These are phyloP conservation scores for Globisporangium camurandrum DNA, from an alignment of 352 stramenopile species.

Conservation along the genomic window DNA sequence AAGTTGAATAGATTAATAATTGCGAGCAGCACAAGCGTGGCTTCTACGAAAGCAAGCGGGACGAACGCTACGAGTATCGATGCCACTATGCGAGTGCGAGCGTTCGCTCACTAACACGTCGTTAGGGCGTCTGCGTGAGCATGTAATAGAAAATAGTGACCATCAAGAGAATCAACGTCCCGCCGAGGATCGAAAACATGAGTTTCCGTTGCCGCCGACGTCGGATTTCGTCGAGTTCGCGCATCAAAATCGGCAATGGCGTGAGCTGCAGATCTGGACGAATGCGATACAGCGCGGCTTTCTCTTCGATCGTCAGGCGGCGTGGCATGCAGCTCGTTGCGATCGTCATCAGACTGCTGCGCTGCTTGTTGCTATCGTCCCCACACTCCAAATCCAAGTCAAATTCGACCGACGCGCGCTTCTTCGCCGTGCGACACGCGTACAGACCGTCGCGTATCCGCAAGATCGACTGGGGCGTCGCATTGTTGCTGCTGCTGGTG, in stretches of 20 bases:
- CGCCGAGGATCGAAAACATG: constrained; percentile 59
- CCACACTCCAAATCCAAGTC: constrained; percentile 37
- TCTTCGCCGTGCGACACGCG: constrained; percentile 41
- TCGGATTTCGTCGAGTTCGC: constrained; percentile 53
- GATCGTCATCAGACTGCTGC: constrained; percentile 20
- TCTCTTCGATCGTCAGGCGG: constrained; percentile 70
- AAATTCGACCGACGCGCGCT: constrained; percentile 64
- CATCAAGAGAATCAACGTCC: constrained; percentile 60
- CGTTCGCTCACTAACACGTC: not conserved
- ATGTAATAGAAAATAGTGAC: constrained; percentile 79
- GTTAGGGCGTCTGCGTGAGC: constrained; percentile 38
- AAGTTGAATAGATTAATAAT: not conserved
- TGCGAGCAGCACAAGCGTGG: not conserved
- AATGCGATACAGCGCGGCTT: constrained; percentile 59
- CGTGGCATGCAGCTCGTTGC: constrained; percentile 48
- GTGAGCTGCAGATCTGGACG: constrained; percentile 62
- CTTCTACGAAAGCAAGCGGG: not conserved
- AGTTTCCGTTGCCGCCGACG: constrained; percentile 54
- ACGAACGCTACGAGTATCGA: not conserved
- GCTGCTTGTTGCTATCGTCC: constrained; percentile 29
- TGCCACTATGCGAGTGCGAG: not conserved
- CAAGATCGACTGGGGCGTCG: constrained; percentile 57
- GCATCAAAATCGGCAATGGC: constrained; percentile 48
- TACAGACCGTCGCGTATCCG: constrained; percentile 33
- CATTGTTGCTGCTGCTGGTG: constrained; percentile 26